Evolutionary conservation across 2,329 filamentous ascomycete genomes (phyloP).

Genomic region (Pestalotiopsis sp.): DNA sequence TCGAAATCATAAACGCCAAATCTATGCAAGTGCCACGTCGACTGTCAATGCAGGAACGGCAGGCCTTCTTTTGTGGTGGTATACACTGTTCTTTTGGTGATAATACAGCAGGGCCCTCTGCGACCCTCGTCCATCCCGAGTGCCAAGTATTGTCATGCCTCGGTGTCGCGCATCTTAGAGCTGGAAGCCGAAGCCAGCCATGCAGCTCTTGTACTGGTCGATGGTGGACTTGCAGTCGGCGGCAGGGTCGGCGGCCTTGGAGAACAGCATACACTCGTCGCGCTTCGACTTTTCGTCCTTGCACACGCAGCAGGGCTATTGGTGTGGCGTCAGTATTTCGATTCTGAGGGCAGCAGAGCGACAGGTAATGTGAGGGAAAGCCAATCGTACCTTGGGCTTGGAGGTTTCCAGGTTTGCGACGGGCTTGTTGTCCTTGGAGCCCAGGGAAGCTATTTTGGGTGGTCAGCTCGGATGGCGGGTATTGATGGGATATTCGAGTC

Average conservation of each 20-base stretch:
- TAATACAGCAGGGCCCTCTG: neutral
- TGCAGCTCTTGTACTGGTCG: constrained; percentile 85
- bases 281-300: constrained; percentile 90
- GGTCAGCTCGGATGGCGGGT: neutral
- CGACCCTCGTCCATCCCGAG: neutral
- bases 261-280: constrained; percentile 99
- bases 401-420: constrained; percentile 24
- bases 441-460: constrained; percentile 27
- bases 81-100: neutral
- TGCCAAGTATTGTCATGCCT: neutral
- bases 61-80: neutral
- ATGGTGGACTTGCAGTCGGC: constrained; percentile 83
- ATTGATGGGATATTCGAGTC: too few relatives aligned
- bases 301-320: constrained; percentile 94
- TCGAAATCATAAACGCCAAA: neutral
- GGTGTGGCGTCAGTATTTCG: neutral
- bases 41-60: neutral
- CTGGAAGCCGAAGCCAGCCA: constrained; percentile 92
- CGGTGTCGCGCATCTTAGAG: constrained; percentile 39
- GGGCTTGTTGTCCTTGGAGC: constrained; percentile 27
- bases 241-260: constrained; percentile 78
- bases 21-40: neutral
- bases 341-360: neutral
- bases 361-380: neutral
- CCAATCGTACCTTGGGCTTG: constrained; percentile 34